Evolutionary conservation across 2,329 filamentous ascomycete genomes (phyloP).

Genomic region (Zasmidium citrigriseum): DNA sequence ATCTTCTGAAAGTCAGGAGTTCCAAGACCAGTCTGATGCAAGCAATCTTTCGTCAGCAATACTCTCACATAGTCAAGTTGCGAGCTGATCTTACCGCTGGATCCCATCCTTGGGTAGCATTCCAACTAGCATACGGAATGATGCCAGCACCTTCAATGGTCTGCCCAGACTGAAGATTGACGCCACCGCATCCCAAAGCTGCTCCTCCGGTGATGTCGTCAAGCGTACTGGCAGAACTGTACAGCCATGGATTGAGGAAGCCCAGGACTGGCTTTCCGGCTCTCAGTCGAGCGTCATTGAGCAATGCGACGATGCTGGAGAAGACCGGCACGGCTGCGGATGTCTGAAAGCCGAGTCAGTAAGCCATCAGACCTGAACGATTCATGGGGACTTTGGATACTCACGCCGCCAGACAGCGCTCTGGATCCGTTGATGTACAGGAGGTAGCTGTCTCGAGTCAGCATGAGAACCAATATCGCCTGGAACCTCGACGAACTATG

Average conservation of each 20-base stretch:
- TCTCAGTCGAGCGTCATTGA: constrained; percentile 62
- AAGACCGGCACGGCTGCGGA: constrained; percentile 60
- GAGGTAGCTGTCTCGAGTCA: constrained; percentile 5
- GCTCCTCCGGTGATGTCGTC: constrained; percentile 48
- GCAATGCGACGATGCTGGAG: constrained; percentile 58
- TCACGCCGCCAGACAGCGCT: constrained; percentile 44
- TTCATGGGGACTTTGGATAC: too few relatives aligned
- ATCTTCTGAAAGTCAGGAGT: constrained; percentile 7
- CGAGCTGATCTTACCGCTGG: too few relatives aligned
- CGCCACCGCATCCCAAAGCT: constrained; percentile 20
- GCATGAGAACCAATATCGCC: background rate
- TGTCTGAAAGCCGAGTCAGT: too few relatives aligned
- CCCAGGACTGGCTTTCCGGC: constrained; percentile 47
- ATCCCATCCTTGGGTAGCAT: constrained; percentile 27
- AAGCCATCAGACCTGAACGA: too few relatives aligned
- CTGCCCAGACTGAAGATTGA: constrained; percentile 15
- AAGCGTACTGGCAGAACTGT: constrained; percentile 47
- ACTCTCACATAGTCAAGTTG: constrained; percentile 4
- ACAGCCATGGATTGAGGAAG: constrained; percentile 63
- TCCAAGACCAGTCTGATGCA: constrained; percentile 1
- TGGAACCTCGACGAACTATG: constrained; percentile 4
- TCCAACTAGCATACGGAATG: constrained; percentile 26
- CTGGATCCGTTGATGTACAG: constrained; percentile 43
- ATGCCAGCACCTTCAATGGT: constrained; percentile 16
- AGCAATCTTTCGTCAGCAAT: background rate